Evolutionary conservation across 768 basidiomycete genomes (phyloP), one percentile per base, ranked within the genome.

Genomic region (Mycena rebaudengoi): DNA sequence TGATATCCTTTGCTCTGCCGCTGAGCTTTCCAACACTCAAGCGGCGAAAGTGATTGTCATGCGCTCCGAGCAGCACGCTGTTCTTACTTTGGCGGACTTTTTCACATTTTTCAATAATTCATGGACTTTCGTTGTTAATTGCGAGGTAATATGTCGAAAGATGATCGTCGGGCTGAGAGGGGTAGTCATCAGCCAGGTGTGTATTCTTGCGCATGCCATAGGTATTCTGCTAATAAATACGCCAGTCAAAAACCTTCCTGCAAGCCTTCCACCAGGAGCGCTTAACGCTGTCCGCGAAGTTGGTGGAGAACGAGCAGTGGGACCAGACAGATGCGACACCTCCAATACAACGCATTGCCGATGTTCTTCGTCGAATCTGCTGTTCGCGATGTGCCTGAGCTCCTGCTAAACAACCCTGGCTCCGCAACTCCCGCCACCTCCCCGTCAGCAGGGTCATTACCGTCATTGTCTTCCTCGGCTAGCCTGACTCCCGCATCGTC

Each of bases 241-340:
- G 54, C 35, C 69, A 96, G 90, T 93, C 96, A 7, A 96, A 96
- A 78, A 78, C 86, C 11, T 99, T 96, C 80, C 80, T 99, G 26
- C 88, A 92, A 70, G 77, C 82, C 0, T 98, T 96, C 78, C 98
- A 99, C 72, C 90, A 95, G 68, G 76, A 83, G 12, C 85, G 91
- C 51, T 85, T 99, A 43, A 86, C 89, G 3, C 85, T 84, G 57
- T 92, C 91, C 3, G 96, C 97, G 26, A 94, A 91, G 74, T 79
- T 94, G 26, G 97, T 99, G 8, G 96, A 99, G 75, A 95, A 98
- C 68, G 98, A 99, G 73, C 91, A 91, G 62, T 99, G 98, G 98
- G 88, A 82, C 60, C 91, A 92, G 16, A 83, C 87, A 14, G 94
- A 98, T 58, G 88, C 97, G 14, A 79, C 89, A 1, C 71, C 80